Base-by-base conservation (phyloP, 306 rosid species). In the Vigna unguiculata region DNA sequence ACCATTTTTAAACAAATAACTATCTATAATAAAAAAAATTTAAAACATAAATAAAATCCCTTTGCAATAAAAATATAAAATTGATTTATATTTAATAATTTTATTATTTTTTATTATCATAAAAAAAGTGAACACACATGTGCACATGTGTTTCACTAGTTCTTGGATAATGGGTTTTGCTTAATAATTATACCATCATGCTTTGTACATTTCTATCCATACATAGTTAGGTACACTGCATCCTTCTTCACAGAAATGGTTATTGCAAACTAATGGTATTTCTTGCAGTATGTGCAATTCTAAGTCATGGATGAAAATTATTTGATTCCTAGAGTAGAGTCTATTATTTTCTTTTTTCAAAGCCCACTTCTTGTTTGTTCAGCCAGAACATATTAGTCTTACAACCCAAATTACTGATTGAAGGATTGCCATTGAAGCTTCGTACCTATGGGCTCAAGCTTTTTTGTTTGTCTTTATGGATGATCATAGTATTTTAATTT, bases 281-380 rank as follows among this genome's bases (percentile, higher is more conserved):
- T 20, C 64, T 67, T 46, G 60, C 72, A 47, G 71, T 40, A 58
- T 32, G 55, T 84, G 57, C 64, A 84, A 67, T 84, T 67, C 36
- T 19, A 59, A 19, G 46, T 59, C 77, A 72, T 28, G 40, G 15
- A 13, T 16, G 43, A 17, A 40, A 75, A 72, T 65, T 66, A 61
- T 49, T 21, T 43, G 52, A 11, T 46, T 52, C 48, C 52, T 49
- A 21, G 46, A 28, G n/a, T n/a, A 24, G 28, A 28, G 24, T 24
- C 57, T 67, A 67, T 10, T 67, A 45, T 66, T 41, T 60, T 19
- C 32, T 64, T 11, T 65, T 46, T 54, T 17, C 71, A 64, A 55
- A 49, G 73, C 52, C 60, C 19, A 43, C 36, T 43, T 41, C 25
- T 63, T 41, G 16, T 11, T 63, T 71, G 20, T 47, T 71, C 21